A percentile compares a stretch with the other conserved stretches of the same genome.
Evolutionary conservation across 768 basidiomycete genomes (phyloP).

Genomic region (Xerocomus brunneocitrinus): DNA sequence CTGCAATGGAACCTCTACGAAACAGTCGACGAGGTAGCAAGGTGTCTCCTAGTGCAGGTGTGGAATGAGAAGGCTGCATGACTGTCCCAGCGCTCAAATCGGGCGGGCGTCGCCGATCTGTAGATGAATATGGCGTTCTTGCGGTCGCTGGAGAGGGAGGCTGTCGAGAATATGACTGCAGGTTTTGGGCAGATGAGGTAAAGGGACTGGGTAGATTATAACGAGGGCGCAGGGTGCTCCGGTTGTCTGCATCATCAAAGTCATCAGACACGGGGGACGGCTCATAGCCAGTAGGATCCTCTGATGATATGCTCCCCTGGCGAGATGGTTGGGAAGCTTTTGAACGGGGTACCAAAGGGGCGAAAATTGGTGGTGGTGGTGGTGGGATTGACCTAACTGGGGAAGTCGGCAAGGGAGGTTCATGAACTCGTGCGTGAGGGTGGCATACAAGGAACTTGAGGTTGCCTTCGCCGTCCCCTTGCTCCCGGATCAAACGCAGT

Average conservation of each 20-base stretch:
- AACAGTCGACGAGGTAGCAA: constrained; percentile 23
- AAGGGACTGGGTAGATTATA: constrained; percentile 30
- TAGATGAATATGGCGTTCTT: constrained; percentile 21
- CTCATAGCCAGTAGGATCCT: constrained; percentile 65
- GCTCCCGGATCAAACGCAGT: constrained; percentile 62
- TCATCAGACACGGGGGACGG: constrained; percentile 52
- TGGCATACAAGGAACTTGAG: constrained; percentile 83
- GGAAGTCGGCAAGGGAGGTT: constrained; percentile 36
- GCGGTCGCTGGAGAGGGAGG: constrained; percentile 34
- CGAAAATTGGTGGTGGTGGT: constrained; percentile 41
- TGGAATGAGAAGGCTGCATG: constrained; percentile 26
- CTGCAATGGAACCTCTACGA: constrained; percentile 27
- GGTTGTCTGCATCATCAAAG: constrained; percentile 53
- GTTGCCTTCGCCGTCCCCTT: constrained; percentile 72
- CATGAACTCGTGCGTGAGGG: constrained; percentile 57
- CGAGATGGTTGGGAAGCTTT: constrained; percentile 49
- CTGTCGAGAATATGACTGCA: constrained; percentile 37
- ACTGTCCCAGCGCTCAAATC: constrained; percentile 16
- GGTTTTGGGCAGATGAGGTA: constrained; percentile 36
- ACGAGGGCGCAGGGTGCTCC: constrained; percentile 42
- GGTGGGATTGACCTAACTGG: constrained; percentile 48
- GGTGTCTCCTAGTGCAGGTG: constrained; percentile 31
- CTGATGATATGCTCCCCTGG: constrained; percentile 68
- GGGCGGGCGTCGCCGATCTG: constrained; percentile 24
- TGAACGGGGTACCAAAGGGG: constrained; percentile 48